Evolutionary conservation across 2,329 filamentous ascomycete genomes (phyloP), one percentile per base, ranked within the genome.

Genomic region (Waltergamsia citrina): DNA sequence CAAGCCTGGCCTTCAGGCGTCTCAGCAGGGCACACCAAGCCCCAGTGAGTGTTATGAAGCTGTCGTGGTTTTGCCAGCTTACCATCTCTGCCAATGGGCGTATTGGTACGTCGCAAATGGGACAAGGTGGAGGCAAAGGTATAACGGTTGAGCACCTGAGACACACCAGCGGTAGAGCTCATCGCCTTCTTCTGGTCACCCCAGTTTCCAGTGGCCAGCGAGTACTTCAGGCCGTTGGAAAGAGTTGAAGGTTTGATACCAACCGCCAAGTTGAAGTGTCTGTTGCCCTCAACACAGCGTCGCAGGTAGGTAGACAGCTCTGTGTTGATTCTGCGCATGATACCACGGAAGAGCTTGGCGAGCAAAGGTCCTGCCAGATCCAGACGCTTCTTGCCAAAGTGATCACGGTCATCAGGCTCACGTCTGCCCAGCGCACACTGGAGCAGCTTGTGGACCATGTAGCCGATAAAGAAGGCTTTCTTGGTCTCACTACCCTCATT

Each of bases 171-270:
- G 43, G 93, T 96, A 2, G 88, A 85, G 47, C 82, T 90, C 48
- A 85, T 84, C 15, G 92, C 88, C 67, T 96, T 98, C 73, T 96
- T 98, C 66, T 98, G 92, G 45, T 98, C 92, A 52, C 92, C 93
- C 93, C 92, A 98, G 62, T 98, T 98, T 45, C 92, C 92, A 11
- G 92, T 98, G 18, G 92, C 90, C 41, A 98, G 69, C 34, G 92
- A 95, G 61, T 98, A 98, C 55, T 95, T 94, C 44, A 98, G 64
- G 32, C 90, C 92, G 52, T 92, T 93, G 15, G 88, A 94, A 45
- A 98, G 71, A 15, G 92, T 94, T 41, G 79, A 82, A 16, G 83
- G 80, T 65, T 95, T 96, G 51, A 96, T 82, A 45, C 87, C 92
- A 38, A 94, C 74, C 11, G 85, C 85, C 27, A 96, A 65, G 43